A percentile compares a stretch with the other conserved stretches of the same genome.
These are phyloP conservation scores for Pseudocercospora fuligena DNA, from an alignment of 2,329 filamentous ascomycete genomes.

Conservation along the genomic window DNA sequence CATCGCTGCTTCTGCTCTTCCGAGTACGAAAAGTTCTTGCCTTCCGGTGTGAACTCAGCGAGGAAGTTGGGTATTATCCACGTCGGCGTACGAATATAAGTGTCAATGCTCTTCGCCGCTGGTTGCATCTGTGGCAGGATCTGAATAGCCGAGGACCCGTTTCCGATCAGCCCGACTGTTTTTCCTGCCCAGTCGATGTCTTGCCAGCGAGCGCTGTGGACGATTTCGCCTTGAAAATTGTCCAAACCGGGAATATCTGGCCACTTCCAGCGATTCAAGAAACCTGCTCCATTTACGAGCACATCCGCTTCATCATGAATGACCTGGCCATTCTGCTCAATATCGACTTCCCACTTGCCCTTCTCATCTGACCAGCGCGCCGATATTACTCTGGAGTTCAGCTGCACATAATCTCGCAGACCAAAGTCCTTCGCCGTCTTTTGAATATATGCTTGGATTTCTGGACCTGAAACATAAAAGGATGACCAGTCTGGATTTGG, in stretches of 20 bases:
- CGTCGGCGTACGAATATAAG: constrained; percentile 49
- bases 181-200: constrained; percentile 46
- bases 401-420: constrained; percentile 50
- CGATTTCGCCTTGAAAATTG: constrained; percentile 50
- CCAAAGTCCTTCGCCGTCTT: constrained; percentile 18
- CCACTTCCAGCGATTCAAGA: constrained; percentile 40
- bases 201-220: constrained; percentile 54
- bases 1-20: constrained; percentile 21
- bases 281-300: constrained; percentile 50
- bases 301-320: constrained; percentile 46
- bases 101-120: constrained; percentile 49
- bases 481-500: constrained; percentile 27
- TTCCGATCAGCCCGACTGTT: constrained; percentile 51
- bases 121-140: constrained; percentile 54
- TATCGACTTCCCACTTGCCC: constrained; percentile 56
- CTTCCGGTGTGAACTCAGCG: constrained; percentile 14
- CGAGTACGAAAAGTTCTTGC: constrained; percentile 16
- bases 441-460: constrained; percentile 43
- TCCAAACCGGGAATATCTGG: constrained; percentile 47
- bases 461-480: constrained; percentile 20
- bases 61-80: constrained; percentile 30
- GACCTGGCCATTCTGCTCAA: constrained; percentile 39
- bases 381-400: constrained; percentile 53
- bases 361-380: constrained; percentile 55
- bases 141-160: constrained; percentile 51